These are phyloP conservation scores for Pseudonectria foliicola DNA, from an alignment of 2,329 filamentous ascomycete genomes.

Conservation along the genomic window DNA sequence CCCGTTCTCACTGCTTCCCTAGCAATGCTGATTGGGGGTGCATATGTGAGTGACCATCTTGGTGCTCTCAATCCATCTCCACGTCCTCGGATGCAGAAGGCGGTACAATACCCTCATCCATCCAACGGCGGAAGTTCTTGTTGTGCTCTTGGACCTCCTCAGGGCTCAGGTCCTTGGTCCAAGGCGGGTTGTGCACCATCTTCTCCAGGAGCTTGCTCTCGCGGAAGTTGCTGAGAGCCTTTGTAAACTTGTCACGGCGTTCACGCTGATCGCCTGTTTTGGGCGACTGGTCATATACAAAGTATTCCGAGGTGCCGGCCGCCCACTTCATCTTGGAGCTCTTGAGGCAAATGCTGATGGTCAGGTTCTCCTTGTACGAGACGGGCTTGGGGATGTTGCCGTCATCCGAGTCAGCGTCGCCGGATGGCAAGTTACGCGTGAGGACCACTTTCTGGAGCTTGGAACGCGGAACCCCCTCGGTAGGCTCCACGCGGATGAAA, in stretches of 20 bases:
- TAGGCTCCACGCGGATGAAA: conserved; percentile 81
- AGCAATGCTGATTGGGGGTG: too few relatives aligned
- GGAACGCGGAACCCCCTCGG: conserved; percentile 64
- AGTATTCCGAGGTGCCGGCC: conserved; percentile 62
- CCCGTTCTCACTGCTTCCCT: too few relatives aligned
- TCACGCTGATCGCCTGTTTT: conserved; percentile 59
- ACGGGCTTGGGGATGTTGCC: conserved; percentile 54
- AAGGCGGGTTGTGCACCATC: conserved; percentile 72
- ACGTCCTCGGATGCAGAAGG: conserved; percentile 26
- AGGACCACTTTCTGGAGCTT: conserved; percentile 63
- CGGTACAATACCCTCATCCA: conserved; percentile 40
- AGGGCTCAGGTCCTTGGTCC: conserved; percentile 72
- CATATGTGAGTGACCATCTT: not conserved
- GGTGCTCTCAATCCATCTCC: conserved; percentile 24
- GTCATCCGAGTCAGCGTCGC: conserved; percentile 57
- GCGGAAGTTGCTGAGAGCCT: conserved; percentile 52
- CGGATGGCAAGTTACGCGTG: conserved; percentile 59
- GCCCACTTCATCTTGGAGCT: conserved; percentile 76
- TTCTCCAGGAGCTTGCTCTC: conserved; percentile 69
- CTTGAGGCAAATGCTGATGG: conserved; percentile 68
- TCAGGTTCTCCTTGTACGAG: conserved; percentile 59
- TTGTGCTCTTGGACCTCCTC: conserved; percentile 70
- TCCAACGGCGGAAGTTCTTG: conserved; percentile 51
- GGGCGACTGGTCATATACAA: conserved; percentile 62
- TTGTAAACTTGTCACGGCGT: conserved; percentile 43